Base-by-base conservation (phyloP, 2,329 filamentous ascomycete species). In the Colletotrichum somersetense region DNA sequence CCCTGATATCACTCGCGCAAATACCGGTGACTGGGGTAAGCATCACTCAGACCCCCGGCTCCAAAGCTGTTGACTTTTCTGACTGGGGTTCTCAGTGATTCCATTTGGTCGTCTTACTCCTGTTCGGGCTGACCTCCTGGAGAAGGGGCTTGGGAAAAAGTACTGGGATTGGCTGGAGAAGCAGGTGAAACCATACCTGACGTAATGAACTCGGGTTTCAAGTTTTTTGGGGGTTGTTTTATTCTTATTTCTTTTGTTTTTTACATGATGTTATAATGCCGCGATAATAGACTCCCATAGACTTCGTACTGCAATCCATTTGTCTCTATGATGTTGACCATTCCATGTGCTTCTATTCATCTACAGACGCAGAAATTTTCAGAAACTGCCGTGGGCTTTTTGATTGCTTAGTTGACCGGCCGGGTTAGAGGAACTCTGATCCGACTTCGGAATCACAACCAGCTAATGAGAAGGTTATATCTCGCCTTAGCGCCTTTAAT, bases 1-100 rank as follows among this genome's bases (percentile, higher is more conserved):
- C 1, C 76, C 79, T 1, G 79, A 83, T 2, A 76, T 84, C 12
- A 80, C 75, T 10, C 57, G 78, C 35, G 77, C 80, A n/a, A 77
- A 80, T 23, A 75, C 75, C 3, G 78, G 78, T 11, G 70, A 72
- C 69, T 80, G 78, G 76, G 75, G 76, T 80, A 73, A 75, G 77
- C 20, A 4, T 20, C 52, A 35, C 30, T n/a, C 30, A 20, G 7
- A 56, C 14, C 6, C 20, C 53, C 4, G 18, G 8, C 53, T n/a
- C 14, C 8, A 35, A n/a, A n/a, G 30, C 3, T n/a, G 33, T 38
- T 20, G 5, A 12, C 7, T 38, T 8, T 57, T 10, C 40, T 65
- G 20, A 65, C 44, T 30, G 3, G 14, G 3, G 10, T 2, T 14
- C 48, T 20, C 23, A 74, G 74, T 75, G 7, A 33, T 50, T 2